phyloP scores from a whole-genome alignment of 176 grass and related monocot species.

The Zoysia japonica region DNA sequence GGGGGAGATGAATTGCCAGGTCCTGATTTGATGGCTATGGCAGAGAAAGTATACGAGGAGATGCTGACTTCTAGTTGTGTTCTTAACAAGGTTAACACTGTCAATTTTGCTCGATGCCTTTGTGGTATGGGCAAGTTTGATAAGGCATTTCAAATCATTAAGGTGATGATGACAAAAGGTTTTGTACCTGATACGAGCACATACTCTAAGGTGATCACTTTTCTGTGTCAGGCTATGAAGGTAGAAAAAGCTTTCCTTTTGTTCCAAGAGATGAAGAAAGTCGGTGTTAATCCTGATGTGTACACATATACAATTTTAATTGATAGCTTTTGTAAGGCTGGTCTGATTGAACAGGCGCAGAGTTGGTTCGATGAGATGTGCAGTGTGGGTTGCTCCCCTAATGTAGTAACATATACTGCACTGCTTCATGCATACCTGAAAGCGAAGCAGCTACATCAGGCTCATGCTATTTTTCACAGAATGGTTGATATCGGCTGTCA shows the following conservation, averaged over 20 bases:
- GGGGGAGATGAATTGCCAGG: slow-evolving; percentile 55
- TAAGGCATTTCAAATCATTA: slow-evolving; percentile 87
- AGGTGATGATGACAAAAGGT: slow-evolving; percentile 84
- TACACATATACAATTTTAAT: slow-evolving; percentile 97
- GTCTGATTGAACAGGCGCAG: slow-evolving; percentile 71
- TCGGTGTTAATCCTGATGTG: slow-evolving; percentile 74
- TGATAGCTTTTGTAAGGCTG: slow-evolving; percentile 92
- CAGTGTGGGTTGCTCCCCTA: slow-evolving; percentile 67
- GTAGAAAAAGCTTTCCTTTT: slow-evolving; percentile 81
- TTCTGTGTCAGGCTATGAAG: slow-evolving; percentile 69
- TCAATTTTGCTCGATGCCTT: slow-evolving; percentile 77
- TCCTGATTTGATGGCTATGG: slow-evolving; percentile 64
- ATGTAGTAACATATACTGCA: slow-evolving; percentile 87
- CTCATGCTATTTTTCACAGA: slow-evolving; percentile 70
- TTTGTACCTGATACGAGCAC: slow-evolving; percentile 89
- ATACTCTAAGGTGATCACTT: slow-evolving; percentile 76
- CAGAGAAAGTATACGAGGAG: slow-evolving; percentile 83
- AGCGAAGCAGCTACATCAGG: slow-evolving; percentile 62
- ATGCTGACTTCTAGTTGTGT: slow-evolving; percentile 70
- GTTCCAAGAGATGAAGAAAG: slow-evolving; percentile 93
- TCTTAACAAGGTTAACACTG: slow-evolving; percentile 92
- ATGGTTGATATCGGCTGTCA: slow-evolving; percentile 73
- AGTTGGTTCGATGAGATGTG: slow-evolving; percentile 85
- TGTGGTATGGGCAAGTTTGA: slow-evolving; percentile 80
- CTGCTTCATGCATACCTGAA: slow-evolving; percentile 96